These are phyloP conservation scores for Boletus sp. DNA, from an alignment of 768 basidiomycete species.

Conservation along the genomic window DNA sequence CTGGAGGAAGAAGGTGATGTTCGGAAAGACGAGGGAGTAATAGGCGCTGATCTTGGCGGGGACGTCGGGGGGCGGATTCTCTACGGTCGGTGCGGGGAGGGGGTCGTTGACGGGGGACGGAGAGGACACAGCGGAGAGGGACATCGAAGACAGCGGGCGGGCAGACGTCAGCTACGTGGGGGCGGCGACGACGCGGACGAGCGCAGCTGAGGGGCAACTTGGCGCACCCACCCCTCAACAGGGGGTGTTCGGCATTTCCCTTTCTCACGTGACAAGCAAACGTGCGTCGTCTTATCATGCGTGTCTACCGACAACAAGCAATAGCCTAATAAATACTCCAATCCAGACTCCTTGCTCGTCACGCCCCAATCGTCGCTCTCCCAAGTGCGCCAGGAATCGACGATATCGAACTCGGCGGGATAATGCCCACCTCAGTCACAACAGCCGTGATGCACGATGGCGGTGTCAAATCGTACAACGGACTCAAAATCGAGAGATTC, in stretches of 20 bases:
- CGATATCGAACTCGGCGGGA: constrained; percentile 88
- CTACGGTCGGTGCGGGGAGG: constrained; percentile 8
- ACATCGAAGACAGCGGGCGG: constrained; percentile 24
- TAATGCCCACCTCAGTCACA: constrained; percentile 95
- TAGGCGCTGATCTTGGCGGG: constrained; percentile 89
- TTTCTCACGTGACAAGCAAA: constrained; percentile 19
- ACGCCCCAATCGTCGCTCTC: constrained; percentile 24
- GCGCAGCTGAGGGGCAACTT: constrained; percentile 3
- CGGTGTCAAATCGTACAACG: constrained; percentile 93
- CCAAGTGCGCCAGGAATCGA: constrained; percentile 72
- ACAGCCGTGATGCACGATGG: constrained; percentile 92
- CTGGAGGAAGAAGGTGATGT: constrained; percentile 96
- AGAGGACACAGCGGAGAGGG: constrained; percentile 12
- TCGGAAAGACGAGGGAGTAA: constrained; percentile 90
- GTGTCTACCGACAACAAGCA: neutral
- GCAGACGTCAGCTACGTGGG: constrained; percentile 8
- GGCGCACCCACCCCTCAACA: constrained; percentile 4
- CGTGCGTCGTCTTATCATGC: constrained; percentile 14
- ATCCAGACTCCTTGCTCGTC: neutral
- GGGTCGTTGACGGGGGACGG: constrained; percentile 3
- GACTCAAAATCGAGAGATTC: constrained; percentile 77
- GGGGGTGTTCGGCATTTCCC: constrained; percentile 16
- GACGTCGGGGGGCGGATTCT: constrained; percentile 15
- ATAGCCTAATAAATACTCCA: constrained; percentile 13
- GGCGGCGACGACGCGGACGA: constrained; percentile 5